Conservation (phyloP, 2,329 filamentous ascomycete genomes). For the Talaromyces amestolkiae region DNA sequence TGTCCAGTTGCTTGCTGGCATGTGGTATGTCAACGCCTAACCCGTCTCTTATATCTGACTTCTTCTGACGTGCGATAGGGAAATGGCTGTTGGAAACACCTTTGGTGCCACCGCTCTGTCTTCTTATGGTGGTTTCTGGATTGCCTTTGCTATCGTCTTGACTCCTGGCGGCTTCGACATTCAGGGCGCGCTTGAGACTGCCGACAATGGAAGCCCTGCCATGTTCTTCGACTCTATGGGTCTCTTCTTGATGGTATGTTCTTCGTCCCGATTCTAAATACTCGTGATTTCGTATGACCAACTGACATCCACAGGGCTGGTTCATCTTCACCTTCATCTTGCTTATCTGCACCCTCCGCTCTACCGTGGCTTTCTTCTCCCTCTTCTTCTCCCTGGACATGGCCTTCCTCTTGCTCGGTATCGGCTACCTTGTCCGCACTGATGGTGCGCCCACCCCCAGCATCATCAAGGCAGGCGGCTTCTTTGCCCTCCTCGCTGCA, state of each 20-base stretch:
- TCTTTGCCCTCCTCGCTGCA: conserved; percentile 76
- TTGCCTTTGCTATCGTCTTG: conserved; percentile 68
- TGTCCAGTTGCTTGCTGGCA: conserved; percentile 76
- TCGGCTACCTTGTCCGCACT: conserved; percentile 59
- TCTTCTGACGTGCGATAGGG: conserved; percentile 51
- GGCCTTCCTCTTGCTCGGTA: conserved; percentile 70
- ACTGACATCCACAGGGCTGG: conserved; percentile 56
- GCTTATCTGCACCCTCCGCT: conserved; percentile 70
- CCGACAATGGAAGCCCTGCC: not conserved
- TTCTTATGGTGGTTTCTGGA: conserved; percentile 83
- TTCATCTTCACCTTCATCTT: conserved; percentile 80
- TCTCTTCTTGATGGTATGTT: conserved; percentile 64
- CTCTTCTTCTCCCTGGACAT: conserved; percentile 76
- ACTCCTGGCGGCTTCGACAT: conserved; percentile 67
- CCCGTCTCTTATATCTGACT: not conserved
- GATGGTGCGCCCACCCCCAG: conserved; percentile 41
- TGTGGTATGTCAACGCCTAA: conserved; percentile 62
- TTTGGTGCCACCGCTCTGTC: conserved; percentile 79
- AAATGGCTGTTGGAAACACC: conserved; percentile 84
- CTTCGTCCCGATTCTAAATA: not conserved
- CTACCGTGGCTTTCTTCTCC: conserved; percentile 73
- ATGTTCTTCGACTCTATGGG: conserved; percentile 63
- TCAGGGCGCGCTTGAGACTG: conserved; percentile 36
- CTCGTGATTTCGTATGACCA: not conserved
- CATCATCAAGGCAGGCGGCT: conserved; percentile 69